Base-by-base conservation (phyloP, 768 basidiomycete species). In the Rossbeevera mucosa region DNA sequence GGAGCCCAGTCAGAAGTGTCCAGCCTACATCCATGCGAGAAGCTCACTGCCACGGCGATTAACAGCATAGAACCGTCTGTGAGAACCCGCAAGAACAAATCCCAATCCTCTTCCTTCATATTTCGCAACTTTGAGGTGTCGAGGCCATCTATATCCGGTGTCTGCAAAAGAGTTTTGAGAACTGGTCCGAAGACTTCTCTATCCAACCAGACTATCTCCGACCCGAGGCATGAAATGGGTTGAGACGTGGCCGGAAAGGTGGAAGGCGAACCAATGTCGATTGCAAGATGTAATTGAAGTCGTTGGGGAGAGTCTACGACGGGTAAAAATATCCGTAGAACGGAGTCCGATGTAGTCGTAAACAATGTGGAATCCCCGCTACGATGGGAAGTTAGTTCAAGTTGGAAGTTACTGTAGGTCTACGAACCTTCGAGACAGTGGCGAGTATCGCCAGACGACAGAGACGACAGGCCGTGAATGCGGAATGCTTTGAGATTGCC, bases 291-390 rank as follows among this genome's bases (percentile, higher is more conserved):
- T 5, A 96, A 78, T 66, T 95, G 94, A 36, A 96, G 76, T 64
- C 82, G 80, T 56, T 84, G 82, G 12, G 92, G 91, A 14, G 85
- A 82, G 66, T 96, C 94, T 42, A 96, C 72, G 12, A 96, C 90
- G 5, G 94, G 91, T 29, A 89, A 72, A 67, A 91, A 94, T 61
- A 96, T 82, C 21, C 94, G 83, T 30, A 95, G 66, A 5, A 86
- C 86, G 1, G 88, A 81, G 60, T 94, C 89, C 22, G 82, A 80
- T 13, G 94, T 91, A 54, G 90, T 79, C 30, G 91, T 93, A 65
- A 89, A 94, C 3, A 95, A 74, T 50, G 86, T 82, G 2, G 86
- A 73, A 64, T 91, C 88, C 61, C 86, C 83, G 38, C 89, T 90
- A 57, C 26, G 38, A 33, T 41, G 16, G 41, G 52, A 47, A 28